Base-by-base conservation (phyloP, 139 green algal genomes). In the Chlorella sorokiniana region DNA sequence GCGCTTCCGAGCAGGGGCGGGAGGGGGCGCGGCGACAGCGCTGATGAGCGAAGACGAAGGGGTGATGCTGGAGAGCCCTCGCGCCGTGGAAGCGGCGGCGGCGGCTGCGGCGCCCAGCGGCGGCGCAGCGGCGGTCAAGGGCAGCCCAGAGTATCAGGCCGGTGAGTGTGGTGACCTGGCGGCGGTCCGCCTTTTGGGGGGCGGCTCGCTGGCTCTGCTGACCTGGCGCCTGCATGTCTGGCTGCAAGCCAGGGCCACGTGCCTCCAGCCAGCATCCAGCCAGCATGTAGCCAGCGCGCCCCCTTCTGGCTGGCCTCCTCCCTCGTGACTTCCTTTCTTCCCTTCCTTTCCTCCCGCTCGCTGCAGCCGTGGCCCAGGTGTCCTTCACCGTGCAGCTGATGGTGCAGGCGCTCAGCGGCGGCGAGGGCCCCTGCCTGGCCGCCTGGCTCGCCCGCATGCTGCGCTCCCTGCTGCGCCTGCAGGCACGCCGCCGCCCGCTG, bases 401-500 rank as follows among this genome's bases (percentile, higher is more conserved):
- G 72, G 45, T 68, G 42, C 76, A 76, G n/a, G 84, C 81, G 3
- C 41, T 91, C 51, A 61, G 82, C 0, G 68, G 65, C 35, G 87
- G 88, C 5, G 86, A 92, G 42, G 76, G 75, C 3, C 69, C 74
- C 7, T 37, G 18, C 0, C 74, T 95, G 78, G 76, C 86, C 20
- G 72, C 88, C 54, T 69, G 86, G 61, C 80, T 96, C 67, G 74
- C 93, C 37, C 68, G 52, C 25, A 69, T 95, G 77, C 88, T 97
- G 81, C 87, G 87, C 25, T 81, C 84, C 40, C 77, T 97, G 65
- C 86, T 97, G 41, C 72, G 80, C 42, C 76, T 93, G 14, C 86
- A 90, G 86, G 86, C 45, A 48, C 63, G 70, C n/a, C n/a, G n/a
- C n/a, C n/a, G n/a, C n/a, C n/a, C n/a, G n/a, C n/a, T n/a, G n/a